phyloP scores from a whole-genome alignment of 257 asterid genomes.

The Solanum appendiculatum region DNA sequence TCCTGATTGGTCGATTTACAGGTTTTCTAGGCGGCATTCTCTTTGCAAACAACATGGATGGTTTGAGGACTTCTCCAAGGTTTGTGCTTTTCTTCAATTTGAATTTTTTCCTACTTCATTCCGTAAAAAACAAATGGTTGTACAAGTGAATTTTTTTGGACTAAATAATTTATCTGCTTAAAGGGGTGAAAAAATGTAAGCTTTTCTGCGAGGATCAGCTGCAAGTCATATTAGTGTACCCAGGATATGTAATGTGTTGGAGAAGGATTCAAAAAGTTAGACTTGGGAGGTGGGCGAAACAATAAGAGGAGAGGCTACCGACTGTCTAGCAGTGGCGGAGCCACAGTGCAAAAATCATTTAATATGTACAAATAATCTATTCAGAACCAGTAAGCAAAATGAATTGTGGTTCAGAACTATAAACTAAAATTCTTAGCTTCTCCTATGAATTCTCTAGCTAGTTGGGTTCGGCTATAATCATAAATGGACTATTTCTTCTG shows the following conservation, averaged over 20 bases:
- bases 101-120: background rate
- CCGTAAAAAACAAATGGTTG: background rate
- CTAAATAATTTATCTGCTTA: background rate
- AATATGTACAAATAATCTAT: no score
- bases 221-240: background rate
- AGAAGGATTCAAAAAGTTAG: background rate
- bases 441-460: background rate
- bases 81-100: background rate
- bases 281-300: background rate
- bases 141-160: background rate
- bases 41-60: background rate
- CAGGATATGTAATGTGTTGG: background rate
- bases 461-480: background rate
- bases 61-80: constrained; percentile 1
- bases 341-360: no score
- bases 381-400: no score
- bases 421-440: no score
- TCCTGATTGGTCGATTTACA: background rate
- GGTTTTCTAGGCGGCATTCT: constrained; percentile 9
- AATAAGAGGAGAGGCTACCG: background rate
- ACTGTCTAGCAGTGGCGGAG: background rate
- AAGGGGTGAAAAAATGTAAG: background rate
- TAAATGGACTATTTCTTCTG: background rate
- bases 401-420: no score
- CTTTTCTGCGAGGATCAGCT: background rate